Percentiles rank a stretch among this genome's conserved stretches.
Evolutionary conservation across 352 stramenopile genomes (phyloP).

Genomic region (Globisporangium viniferum): DNA sequence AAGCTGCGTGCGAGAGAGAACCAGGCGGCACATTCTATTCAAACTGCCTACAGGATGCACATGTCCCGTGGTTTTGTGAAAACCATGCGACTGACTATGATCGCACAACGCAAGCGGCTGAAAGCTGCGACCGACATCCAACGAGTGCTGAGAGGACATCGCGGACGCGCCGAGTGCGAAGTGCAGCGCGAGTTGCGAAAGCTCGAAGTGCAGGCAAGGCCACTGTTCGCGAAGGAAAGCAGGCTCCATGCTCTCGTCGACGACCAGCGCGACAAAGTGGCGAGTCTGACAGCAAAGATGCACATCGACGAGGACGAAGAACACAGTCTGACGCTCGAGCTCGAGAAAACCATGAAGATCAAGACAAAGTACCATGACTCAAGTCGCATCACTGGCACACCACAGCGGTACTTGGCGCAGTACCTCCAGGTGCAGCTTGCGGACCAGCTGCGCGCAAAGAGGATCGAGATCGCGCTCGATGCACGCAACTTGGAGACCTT

Average conservation of each 20-base stretch:
- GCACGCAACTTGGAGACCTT: slow-evolving; percentile 50
- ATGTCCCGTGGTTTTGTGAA: slow-evolving; percentile 59
- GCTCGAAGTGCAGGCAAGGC: slow-evolving; percentile 70
- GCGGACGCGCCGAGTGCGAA: slow-evolving; percentile 61
- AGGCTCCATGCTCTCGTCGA: slow-evolving; percentile 36
- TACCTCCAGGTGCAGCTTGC: slow-evolving; percentile 90
- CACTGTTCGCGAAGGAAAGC: slow-evolving; percentile 60
- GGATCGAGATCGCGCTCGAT: slow-evolving; percentile 61
- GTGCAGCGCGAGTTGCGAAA: slow-evolving; percentile 70
- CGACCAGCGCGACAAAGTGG: slow-evolving; percentile 53
- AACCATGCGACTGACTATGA: slow-evolving; percentile 47
- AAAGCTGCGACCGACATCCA: slow-evolving; percentile 65
- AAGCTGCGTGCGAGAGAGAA: slow-evolving; percentile 62
- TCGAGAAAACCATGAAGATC: slow-evolving; percentile 83
- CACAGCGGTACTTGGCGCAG: slow-evolving; percentile 91
- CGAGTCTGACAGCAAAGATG: slow-evolving; percentile 34
- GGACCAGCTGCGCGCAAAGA: slow-evolving; percentile 75
- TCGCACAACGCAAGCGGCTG: slow-evolving; percentile 38
- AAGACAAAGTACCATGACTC: slow-evolving; percentile 87
- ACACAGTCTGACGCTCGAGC: slow-evolving; percentile 48
- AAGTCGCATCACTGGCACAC: slow-evolving; percentile 80
- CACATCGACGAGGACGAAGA: slow-evolving; percentile 52
- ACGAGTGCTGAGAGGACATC: slow-evolving; percentile 74
- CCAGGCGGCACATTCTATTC: slow-evolving; percentile 52
- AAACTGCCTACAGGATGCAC: slow-evolving; percentile 60